Percentiles rank a stretch among this genome's conserved stretches.
These are phyloP conservation scores for Cystobasidium slooffiae DNA, from an alignment of 1,284 basidiomycete species.

Conservation along the genomic window DNA sequence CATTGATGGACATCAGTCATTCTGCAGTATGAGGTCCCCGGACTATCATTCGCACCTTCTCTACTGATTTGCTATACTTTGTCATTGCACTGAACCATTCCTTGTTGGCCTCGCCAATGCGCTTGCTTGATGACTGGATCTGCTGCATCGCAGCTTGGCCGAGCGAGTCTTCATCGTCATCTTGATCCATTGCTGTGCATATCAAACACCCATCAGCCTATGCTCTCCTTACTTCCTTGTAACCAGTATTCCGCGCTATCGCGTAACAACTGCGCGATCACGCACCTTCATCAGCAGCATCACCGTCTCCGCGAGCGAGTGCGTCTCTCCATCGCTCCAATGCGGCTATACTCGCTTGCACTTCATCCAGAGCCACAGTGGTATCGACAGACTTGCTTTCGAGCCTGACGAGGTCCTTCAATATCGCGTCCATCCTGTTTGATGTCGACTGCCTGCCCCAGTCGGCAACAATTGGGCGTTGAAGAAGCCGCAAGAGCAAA, in stretches of 20 bases:
- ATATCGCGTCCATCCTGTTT: conserved; percentile 27
- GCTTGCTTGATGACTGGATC: conserved; percentile 23
- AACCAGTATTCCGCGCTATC: neutral
- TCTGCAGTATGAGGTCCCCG: neutral
- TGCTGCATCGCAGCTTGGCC: conserved; percentile 22
- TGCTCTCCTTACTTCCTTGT: too few relatives aligned
- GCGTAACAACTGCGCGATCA: neutral
- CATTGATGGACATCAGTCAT: neutral
- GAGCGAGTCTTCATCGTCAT: conserved; percentile 22
- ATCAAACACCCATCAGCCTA: neutral
- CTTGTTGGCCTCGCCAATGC: conserved; percentile 80
- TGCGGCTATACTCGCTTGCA: conserved; percentile 27
- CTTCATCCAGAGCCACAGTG: conserved; percentile 8
- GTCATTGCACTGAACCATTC: conserved; percentile 77
- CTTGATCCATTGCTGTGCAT: neutral
- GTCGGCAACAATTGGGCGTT: neutral
- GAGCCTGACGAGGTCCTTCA: conserved; percentile 33
- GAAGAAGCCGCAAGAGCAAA: neutral
- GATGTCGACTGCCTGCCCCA: neutral
- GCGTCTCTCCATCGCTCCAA: conserved; percentile 38
- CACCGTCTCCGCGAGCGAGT: conserved; percentile 19
- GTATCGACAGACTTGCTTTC: conserved; percentile 36
- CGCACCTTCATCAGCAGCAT: conserved; percentile 7
- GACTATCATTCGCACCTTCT: conserved; percentile 68
- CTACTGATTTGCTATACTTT: conserved; percentile 78